A percentile compares a stretch with the other conserved stretches of the same genome.
phyloP scores from a whole-genome alignment of 192 early-diverging fungal genomes.

The Coemansia sp. region DNA sequence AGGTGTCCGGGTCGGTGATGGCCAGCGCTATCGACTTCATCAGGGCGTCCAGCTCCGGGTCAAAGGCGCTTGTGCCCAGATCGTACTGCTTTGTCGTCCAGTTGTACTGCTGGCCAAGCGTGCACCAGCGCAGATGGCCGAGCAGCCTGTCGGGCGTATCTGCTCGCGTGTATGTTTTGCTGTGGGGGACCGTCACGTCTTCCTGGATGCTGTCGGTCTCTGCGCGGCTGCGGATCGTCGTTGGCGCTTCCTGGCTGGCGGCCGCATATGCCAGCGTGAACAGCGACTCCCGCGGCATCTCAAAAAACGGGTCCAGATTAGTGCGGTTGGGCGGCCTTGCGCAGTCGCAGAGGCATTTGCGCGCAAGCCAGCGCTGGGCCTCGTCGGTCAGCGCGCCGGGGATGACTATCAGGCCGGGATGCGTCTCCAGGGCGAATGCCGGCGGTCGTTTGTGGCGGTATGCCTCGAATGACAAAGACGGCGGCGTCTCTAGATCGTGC shows the following conservation, averaged over 20 bases:
- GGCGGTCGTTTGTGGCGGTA: slow-evolving; percentile 30
- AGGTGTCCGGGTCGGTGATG: slow-evolving; percentile 52
- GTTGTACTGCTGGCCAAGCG: slow-evolving; percentile 75
- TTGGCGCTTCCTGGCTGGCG: neutral
- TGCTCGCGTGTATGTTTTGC: slow-evolving; percentile 25
- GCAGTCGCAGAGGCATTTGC: slow-evolving; percentile 73
- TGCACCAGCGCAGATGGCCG: slow-evolving; percentile 65
- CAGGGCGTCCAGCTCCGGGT: slow-evolving; percentile 60
- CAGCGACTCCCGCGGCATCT: slow-evolving; percentile 58
- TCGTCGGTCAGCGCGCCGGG: slow-evolving; percentile 69
- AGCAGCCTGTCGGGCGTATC: slow-evolving; percentile 18
- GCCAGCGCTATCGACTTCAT: slow-evolving; percentile 64
- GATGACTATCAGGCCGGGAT: slow-evolving; percentile 75
- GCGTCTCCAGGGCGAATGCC: slow-evolving; percentile 35
- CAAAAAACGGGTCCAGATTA: slow-evolving; percentile 88
- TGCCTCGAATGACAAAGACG: slow-evolving; percentile 16
- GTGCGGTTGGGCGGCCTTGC: slow-evolving; percentile 74
- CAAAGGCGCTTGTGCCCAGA: slow-evolving; percentile 57
- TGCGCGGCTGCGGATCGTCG: slow-evolving; percentile 26
- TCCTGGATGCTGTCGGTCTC: slow-evolving; percentile 33
- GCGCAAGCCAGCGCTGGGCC: slow-evolving; percentile 68
- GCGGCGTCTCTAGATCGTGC: slow-evolving; percentile 25
- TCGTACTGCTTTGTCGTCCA: slow-evolving; percentile 79
- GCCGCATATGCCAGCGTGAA: slow-evolving; percentile 20
- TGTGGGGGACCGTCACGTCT: slow-evolving; percentile 29